Conservation (phyloP, 208 protist species). For the Tritrichomonas foetus region DNA sequence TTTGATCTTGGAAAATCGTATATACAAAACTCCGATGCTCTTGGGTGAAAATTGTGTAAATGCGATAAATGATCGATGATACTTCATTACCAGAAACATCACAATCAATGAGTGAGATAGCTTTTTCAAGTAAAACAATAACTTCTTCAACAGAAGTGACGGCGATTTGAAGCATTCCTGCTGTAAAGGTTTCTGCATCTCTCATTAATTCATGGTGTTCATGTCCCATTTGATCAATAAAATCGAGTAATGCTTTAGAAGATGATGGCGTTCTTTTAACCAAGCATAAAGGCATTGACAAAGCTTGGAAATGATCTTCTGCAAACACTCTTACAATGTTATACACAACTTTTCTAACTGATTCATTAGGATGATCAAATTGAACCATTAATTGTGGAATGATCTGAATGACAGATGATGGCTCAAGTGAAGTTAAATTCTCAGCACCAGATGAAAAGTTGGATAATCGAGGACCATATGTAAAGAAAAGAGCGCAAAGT, state of each 20-base stretch:
- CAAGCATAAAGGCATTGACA: not conserved
- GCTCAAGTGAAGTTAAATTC: not conserved
- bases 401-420: not conserved
- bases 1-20: not conserved
- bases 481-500: not conserved
- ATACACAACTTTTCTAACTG: conserved; percentile 3
- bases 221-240: not conserved
- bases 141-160: conserved; percentile 27
- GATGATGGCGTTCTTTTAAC: not conserved
- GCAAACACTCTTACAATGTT: not conserved
- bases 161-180: not conserved
- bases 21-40: not conserved
- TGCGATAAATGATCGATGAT: not conserved
- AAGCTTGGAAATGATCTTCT: not conserved
- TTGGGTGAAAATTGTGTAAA: not conserved
- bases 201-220: not conserved
- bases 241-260: not conserved
- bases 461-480: not conserved
- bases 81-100: not conserved
- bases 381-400: conserved; percentile 23
- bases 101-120: not conserved
- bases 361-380: not conserved
- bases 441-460: not conserved
- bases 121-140: not conserved
- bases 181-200: not conserved